Evolutionary conservation across 2,329 filamentous ascomycete genomes (phyloP).

Genomic region (Neonectria neomacrospora): DNA sequence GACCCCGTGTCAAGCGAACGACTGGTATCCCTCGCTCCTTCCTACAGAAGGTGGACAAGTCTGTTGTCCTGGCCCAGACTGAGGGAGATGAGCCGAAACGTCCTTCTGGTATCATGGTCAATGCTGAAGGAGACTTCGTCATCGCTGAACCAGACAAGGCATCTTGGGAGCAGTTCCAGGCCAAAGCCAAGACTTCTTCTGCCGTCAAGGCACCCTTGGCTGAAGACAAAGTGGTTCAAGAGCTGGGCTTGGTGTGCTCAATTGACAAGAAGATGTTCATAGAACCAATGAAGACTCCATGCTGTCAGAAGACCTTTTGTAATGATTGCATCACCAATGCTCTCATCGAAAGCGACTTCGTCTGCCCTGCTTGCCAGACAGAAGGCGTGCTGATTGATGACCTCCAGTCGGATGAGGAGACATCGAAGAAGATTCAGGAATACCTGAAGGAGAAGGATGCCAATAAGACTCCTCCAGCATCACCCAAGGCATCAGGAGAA

Average conservation of each 20-base stretch:
- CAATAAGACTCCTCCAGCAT: constrained; percentile 55
- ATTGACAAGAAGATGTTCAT: constrained; percentile 98
- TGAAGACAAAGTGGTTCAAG: constrained; percentile 87
- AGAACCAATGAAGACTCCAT: constrained; percentile 98
- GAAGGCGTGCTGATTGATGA: constrained; percentile 95
- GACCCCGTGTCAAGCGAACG: constrained; percentile 92
- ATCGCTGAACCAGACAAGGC: constrained; percentile 95
- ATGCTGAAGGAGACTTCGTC: constrained; percentile 96
- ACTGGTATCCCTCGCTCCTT: constrained; percentile 97
- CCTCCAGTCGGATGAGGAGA: constrained; percentile 83
- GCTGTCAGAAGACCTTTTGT: constrained; percentile 98
- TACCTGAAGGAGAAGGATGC: constrained; percentile 71
- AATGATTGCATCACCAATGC: constrained; percentile 99
- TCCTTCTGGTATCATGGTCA: constrained; percentile 93
- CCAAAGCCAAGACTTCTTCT: constrained; percentile 88
- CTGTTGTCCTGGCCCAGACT: constrained; percentile 77
- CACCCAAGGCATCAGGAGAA: constrained; percentile 45
- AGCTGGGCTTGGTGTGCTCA: constrained; percentile 89
- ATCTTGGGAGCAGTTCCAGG: constrained; percentile 96
- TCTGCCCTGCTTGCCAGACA: constrained; percentile 90
- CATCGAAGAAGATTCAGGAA: constrained; percentile 79
- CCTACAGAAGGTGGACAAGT: constrained; percentile 94
- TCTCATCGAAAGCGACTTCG: constrained; percentile 97
- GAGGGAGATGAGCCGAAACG: constrained; percentile 85
- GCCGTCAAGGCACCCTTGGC: constrained; percentile 81